A percentile compares a stretch with the other conserved stretches of the same genome.
These are phyloP conservation scores for Castanea mollissima DNA, from an alignment of 306 rosid genomes.

Conservation along the genomic window DNA sequence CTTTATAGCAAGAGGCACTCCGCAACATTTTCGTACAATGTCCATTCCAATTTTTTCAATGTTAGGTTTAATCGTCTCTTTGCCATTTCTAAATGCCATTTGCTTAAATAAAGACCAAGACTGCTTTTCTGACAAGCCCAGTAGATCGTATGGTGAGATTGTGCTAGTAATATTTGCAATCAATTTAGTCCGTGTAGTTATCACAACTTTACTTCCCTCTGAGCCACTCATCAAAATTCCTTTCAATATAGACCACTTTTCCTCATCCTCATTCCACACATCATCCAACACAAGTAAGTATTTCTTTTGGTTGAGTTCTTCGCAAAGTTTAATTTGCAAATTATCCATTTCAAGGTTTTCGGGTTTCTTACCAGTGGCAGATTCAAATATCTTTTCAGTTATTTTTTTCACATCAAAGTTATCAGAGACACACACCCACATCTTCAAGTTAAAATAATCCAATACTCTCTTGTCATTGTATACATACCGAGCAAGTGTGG, in stretches of 20 bases:
- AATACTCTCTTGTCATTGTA: not conserved
- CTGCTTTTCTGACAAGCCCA: not conserved
- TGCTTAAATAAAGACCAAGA: not conserved
- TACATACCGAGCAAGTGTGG: not conserved
- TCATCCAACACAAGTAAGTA: slow-evolving; percentile 1
- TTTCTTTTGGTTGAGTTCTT: not conserved
- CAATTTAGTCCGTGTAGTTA: not conserved
- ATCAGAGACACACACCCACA: not conserved
- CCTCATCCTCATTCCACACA: not conserved
- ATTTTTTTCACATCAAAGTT: not conserved
- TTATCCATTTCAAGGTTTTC: not conserved
- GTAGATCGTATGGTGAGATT: not conserved
- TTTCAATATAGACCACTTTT: not conserved
- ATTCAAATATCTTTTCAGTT: not conserved
- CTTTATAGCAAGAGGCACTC: not conserved
- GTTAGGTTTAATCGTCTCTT: not conserved
- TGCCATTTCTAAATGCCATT: not conserved
- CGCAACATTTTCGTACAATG: not conserved
- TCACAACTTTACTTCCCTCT: not conserved
- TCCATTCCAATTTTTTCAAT: not conserved
- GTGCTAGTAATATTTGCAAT: not conserved
- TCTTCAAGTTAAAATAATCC: no score
- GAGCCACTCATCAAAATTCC: not conserved
- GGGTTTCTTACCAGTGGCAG: no score
- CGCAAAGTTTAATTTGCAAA: no score